Percentiles rank a stretch among this genome's conserved stretches.
Evolutionary conservation across 129 eudicot genomes (phyloP).

Genomic region (Arctium minus): DNA sequence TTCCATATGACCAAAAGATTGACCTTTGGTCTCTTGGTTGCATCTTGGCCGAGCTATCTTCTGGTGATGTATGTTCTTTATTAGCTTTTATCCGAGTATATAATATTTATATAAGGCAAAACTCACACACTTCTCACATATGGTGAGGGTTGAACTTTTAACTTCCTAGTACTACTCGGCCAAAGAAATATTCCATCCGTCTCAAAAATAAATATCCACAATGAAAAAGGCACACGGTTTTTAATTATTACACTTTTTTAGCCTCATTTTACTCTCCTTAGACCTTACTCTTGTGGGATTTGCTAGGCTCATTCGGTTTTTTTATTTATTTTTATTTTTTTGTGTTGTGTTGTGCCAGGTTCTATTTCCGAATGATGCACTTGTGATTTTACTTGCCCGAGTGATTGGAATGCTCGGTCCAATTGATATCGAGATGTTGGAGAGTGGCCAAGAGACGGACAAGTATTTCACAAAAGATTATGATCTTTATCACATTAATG

Average conservation of each 20-base stretch:
- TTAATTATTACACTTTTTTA: background rate
- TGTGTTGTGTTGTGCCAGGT: conserved; percentile 38
- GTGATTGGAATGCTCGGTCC: conserved; percentile 88
- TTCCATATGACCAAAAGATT: conserved; percentile 81
- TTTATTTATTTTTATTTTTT: background rate
- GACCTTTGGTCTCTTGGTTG: conserved; percentile 99
- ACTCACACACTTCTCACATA: background rate
- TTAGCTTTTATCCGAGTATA: background rate
- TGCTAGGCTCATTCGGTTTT: background rate
- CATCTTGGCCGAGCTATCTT: conserved; percentile 76
- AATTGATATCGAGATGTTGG: conserved; percentile 76
- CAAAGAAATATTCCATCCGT: too few species aligned
- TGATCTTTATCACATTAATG: conserved; percentile 62
- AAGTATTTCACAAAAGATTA: conserved; percentile 82
- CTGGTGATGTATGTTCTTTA: conserved; percentile 69
- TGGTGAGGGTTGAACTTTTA: too few species aligned
- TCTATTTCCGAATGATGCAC: conserved; percentile 81
- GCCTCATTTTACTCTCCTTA: background rate
- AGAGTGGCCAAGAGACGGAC: conserved; percentile 71
- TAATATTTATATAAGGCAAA: background rate
- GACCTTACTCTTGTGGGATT: background rate
- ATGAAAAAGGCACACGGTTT: too few species aligned
- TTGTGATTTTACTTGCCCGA: conserved; percentile 75
- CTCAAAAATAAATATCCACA: too few species aligned
- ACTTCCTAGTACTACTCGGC: too few species aligned